Base-by-base conservation (phyloP, 176 grass and related monocot genomes). In the Puya raimondii region DNA sequence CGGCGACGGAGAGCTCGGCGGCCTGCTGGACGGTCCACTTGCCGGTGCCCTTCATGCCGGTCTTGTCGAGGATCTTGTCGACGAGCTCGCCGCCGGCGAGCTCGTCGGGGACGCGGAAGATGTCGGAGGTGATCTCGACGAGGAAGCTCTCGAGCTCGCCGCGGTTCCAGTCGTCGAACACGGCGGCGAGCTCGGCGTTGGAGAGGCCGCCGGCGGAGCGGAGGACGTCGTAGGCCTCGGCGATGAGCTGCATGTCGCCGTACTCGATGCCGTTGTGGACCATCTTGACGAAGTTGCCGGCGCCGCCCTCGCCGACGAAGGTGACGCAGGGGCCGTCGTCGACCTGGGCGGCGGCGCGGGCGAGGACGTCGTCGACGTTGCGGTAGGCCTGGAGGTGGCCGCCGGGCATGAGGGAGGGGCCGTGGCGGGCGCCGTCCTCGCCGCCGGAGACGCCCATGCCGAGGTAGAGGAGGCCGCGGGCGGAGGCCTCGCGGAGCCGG, bases 11-110 rank as follows among this genome's bases (percentile, higher is more conserved):
- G 3, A 93, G 87, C 72, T 99, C 89, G 1, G 84, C 89, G 0
- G 89, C 89, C 48, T 99, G 89, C 77, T 99, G 89, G 64, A 93
- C 94, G 0, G 87, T 99, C 94, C 89, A 99, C 63, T 99, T 99
- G 33, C 89, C 89, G 7, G 89, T 93, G 13, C 89, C 86, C 53
- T 97, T 97, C 93, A 97, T 97, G 47, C 89, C 89, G 9, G 86
- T 97, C 84, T 93, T 99, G 70, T 97, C 86, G 10, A 92, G 85
- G 69, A 92, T 97, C 72, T 82, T 88, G 70, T 97, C 84, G 10
- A 97, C 89, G 72, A 97, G 57, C 1, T 75, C 80, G 14, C 66
- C 74, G 15, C 70, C 80, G 0, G 73, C 78, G 12, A 82, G 68
- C 3, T 80, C 81, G 50, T 99, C 89, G 1, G 72, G 52, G 12